phyloP scores from a whole-genome alignment of 495 filamentous ascomycete species.

The Penicillium odoratum region DNA sequence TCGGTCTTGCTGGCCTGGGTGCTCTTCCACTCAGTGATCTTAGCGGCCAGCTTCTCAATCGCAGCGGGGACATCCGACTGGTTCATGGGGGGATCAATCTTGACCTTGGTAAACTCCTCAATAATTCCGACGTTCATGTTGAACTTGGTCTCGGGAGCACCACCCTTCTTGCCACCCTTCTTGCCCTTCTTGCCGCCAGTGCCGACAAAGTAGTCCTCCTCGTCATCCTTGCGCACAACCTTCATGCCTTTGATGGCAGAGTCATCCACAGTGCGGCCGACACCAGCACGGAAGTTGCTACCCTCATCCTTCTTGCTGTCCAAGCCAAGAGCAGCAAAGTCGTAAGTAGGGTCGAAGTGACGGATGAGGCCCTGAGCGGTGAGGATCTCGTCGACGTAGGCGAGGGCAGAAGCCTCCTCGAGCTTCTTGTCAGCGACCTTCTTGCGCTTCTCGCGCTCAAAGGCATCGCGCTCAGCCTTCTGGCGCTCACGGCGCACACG shows the following conservation, averaged over 20 bases:
- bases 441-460: conserved; percentile 70
- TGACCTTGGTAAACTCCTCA: conserved; percentile 80
- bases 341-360: conserved; percentile 82
- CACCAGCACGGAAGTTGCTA: conserved; percentile 72
- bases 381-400: conserved; percentile 88
- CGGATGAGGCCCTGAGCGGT: conserved; percentile 81
- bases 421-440: conserved; percentile 81
- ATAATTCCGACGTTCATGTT: conserved; percentile 86
- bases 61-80: conserved; percentile 74
- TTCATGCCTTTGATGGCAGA: conserved; percentile 73
- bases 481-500: conserved; percentile 74
- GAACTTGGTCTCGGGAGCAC: conserved; percentile 63
- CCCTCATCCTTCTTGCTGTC: conserved; percentile 63
- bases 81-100: conserved; percentile 82
- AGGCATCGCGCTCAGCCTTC: conserved; percentile 74
- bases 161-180: conserved; percentile 76
- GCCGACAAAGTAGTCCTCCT: conserved; percentile 85
- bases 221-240: conserved; percentile 78
- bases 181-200: conserved; percentile 85
- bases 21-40: conserved; percentile 89
- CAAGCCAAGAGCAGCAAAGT: conserved; percentile 56
- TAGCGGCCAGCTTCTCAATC: conserved; percentile 85
- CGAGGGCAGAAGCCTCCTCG: conserved; percentile 85
- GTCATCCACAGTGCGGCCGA: conserved; percentile 79
- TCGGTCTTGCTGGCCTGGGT: conserved; percentile 90